A percentile compares a stretch with the other conserved stretches of the same genome.
phyloP scores from a whole-genome alignment of 2,329 filamentous ascomycete species.

The Knufia petricola region DNA sequence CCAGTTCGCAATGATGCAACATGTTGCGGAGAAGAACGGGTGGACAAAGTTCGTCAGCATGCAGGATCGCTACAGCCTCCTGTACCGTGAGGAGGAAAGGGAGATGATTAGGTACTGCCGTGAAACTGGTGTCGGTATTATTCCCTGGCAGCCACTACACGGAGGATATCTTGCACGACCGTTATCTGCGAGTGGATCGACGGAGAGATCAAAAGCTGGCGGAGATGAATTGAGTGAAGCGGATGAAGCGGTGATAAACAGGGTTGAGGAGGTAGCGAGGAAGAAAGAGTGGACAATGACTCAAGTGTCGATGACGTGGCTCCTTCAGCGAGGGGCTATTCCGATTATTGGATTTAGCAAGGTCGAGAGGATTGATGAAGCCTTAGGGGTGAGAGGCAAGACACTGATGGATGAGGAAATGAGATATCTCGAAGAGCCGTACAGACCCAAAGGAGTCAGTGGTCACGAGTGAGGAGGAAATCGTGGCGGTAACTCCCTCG shows the following conservation, averaged over 20 bases:
- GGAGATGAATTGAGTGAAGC: slow-evolving; percentile 23
- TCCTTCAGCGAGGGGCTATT: slow-evolving; percentile 36
- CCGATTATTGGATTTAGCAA: slow-evolving; percentile 45
- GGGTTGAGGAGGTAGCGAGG: slow-evolving; percentile 39
- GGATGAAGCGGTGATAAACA: slow-evolving; percentile 35
- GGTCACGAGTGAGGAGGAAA: slow-evolving; percentile 21
- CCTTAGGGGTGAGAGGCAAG: slow-evolving; percentile 35
- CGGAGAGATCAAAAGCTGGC: slow-evolving; percentile 14
- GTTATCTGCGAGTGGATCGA: too few relatives aligned
- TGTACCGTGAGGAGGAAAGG: slow-evolving; percentile 42
- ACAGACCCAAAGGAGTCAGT: slow-evolving; percentile 27
- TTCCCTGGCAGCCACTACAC: slow-evolving; percentile 29
- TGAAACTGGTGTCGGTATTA: slow-evolving; percentile 33
- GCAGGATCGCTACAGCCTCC: slow-evolving; percentile 37
- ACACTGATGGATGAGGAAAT: slow-evolving; percentile 40
- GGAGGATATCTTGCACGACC: slow-evolving; percentile 26
- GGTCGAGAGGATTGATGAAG: slow-evolving; percentile 41
- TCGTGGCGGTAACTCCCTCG: too few relatives aligned
- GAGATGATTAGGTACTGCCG: slow-evolving; percentile 37
- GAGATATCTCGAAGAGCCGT: slow-evolving; percentile 41
- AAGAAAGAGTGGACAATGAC: slow-evolving; percentile 32
- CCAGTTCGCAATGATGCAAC: slow-evolving; percentile 38
- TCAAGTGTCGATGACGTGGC: slow-evolving; percentile 31
- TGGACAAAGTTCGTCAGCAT: slow-evolving; percentile 46
- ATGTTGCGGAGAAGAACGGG: slow-evolving; percentile 37